These are phyloP conservation scores for Aspergillus hortae DNA, from an alignment of 2,329 filamentous ascomycete species.

Conservation along the genomic window DNA sequence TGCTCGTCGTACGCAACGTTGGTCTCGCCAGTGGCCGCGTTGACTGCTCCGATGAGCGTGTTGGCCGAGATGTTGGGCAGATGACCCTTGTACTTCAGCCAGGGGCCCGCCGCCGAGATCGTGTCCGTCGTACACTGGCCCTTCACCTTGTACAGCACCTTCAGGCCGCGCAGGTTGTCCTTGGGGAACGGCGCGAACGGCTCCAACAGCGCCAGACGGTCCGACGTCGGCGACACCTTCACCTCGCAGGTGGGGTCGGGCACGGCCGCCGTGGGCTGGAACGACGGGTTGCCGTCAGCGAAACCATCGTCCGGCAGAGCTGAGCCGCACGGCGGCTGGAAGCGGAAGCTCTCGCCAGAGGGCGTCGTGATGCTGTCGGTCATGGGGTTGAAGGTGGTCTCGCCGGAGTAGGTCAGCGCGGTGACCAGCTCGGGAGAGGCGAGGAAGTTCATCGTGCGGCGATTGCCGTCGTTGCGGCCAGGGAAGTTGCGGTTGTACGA, in stretches of 20 bases:
- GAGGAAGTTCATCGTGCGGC: constrained; percentile 97
- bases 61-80: constrained; percentile 97
- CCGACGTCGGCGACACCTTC: constrained; percentile 79
- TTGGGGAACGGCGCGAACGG: constrained; percentile 82
- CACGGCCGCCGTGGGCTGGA: constrained; percentile 68
- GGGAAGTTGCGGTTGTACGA: constrained; percentile 99
- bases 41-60: constrained; percentile 92
- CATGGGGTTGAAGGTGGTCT: constrained; percentile 93
- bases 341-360: constrained; percentile 77
- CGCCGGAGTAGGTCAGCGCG: constrained; percentile 88
- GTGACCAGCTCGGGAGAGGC: constrained; percentile 96
- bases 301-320: constrained; percentile 70
- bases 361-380: constrained; percentile 80
- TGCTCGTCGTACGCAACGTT: constrained; percentile 88
- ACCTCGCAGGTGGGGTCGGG: constrained; percentile 70
- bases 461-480: constrained; percentile 94
- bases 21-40: constrained; percentile 86
- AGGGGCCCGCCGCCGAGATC: constrained; percentile 93
- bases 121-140: constrained; percentile 99
- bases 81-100: constrained; percentile 99
- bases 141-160: constrained; percentile 91
- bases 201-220: constrained; percentile 84
- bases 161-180: constrained; percentile 69
- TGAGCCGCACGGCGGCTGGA: constrained; percentile 66
- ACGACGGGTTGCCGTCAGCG: constrained; percentile 68